Evolutionary conservation across 768 basidiomycete genomes (phyloP).

Genomic region (Boletus barrowsii): DNA sequence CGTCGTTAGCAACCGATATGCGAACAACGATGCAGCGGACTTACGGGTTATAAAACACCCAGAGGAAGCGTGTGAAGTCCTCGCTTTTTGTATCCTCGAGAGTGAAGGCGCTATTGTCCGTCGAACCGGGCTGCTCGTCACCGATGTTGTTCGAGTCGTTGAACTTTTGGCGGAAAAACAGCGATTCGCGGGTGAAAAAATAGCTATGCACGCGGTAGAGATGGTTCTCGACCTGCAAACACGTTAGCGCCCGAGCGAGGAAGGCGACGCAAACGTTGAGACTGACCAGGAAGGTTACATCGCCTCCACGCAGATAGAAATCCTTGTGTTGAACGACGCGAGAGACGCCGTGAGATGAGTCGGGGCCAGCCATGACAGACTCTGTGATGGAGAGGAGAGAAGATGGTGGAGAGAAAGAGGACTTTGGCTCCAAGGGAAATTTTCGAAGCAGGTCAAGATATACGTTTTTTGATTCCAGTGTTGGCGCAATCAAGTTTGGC

Average conservation of each 20-base stretch:
- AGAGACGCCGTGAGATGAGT: conserved; percentile 25
- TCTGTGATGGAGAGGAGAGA: conserved; percentile 26
- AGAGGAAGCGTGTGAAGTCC: conserved; percentile 55
- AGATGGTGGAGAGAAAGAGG: conserved; percentile 25
- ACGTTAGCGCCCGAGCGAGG: conserved; percentile 8
- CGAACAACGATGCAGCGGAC: conserved; percentile 15
- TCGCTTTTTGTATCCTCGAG: conserved; percentile 42
- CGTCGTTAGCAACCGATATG: not conserved
- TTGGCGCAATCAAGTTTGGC: conserved; percentile 18
- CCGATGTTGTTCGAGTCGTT: conserved; percentile 26
- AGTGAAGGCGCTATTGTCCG: conserved; percentile 41
- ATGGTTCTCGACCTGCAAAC: conserved; percentile 50
- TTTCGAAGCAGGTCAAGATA: conserved; percentile 36
- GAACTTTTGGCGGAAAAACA: conserved; percentile 41
- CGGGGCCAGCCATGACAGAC: conserved; percentile 26
- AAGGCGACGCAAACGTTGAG: not conserved
- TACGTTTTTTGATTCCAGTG: conserved; percentile 31
- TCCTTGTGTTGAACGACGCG: conserved; percentile 36
- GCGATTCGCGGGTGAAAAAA: conserved; percentile 63
- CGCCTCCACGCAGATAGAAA: conserved; percentile 59
- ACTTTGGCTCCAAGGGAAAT: conserved; percentile 34
- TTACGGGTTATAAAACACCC: conserved; percentile 64
- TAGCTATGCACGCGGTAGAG: conserved; percentile 58
- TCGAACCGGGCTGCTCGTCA: conserved; percentile 35
- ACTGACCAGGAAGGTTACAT: conserved; percentile 56